Evolutionary conservation across 257 asterid species (phyloP).

Genomic region (Cordia subcordata): DNA sequence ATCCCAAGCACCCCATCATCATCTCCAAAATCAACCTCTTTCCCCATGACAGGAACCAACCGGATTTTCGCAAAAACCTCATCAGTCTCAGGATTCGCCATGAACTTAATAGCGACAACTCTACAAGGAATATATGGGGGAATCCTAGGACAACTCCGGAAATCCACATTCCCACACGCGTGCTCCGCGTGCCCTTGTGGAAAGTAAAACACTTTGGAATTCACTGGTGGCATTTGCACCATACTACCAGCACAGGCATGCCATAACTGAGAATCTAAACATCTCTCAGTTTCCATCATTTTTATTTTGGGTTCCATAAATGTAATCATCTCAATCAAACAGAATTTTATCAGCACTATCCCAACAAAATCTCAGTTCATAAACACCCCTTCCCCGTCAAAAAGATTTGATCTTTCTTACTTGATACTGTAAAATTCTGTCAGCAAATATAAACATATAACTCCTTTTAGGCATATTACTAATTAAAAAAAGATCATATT

Average conservation of each 20-base stretch:
- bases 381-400: conserved; percentile 7
- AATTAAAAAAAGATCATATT: conserved; percentile 9
- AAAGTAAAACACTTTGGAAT: conserved; percentile 72
- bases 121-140: conserved; percentile 56
- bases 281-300: conserved; percentile 44
- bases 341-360: background rate
- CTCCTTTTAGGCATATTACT: background rate
- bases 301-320: conserved; percentile 60
- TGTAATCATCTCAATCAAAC: conserved; percentile 36
- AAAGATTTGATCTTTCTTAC: conserved; percentile 14
- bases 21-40: conserved; percentile 16
- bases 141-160: conserved; percentile 36
- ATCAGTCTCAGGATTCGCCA: conserved; percentile 68
- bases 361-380: conserved; percentile 12
- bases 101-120: conserved; percentile 50
- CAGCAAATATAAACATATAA: conserved; percentile 14
- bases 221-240: conserved; percentile 73
- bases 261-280: conserved; percentile 85
- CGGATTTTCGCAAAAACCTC: conserved; percentile 29
- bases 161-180: conserved; percentile 54
- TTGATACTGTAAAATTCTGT: conserved; percentile 27
- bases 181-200: conserved; percentile 94
- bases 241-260: conserved; percentile 96
- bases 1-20: conserved; percentile 9
- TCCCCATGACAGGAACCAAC: conserved; percentile 22